Conservation (phyloP, 805 yeast species). For the Isabelozyma rhagii region DNA sequence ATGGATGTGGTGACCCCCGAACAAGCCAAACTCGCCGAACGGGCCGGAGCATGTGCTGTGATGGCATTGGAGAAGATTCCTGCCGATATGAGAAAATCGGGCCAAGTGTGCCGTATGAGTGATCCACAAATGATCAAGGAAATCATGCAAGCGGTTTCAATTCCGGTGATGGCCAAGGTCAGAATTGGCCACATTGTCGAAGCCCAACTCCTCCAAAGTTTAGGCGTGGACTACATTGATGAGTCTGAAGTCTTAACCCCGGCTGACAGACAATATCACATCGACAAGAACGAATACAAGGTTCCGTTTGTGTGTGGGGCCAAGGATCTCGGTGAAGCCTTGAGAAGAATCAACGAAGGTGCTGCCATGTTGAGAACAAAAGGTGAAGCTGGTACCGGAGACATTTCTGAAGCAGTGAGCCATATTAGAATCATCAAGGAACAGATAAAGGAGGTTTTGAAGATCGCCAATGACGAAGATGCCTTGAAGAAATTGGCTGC, state of each 20-base stretch:
- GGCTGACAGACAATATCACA: slow-evolving; percentile 69
- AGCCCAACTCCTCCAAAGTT: slow-evolving; percentile 70
- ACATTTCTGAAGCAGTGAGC: slow-evolving; percentile 75
- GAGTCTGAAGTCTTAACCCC: slow-evolving; percentile 84
- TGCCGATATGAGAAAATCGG: slow-evolving; percentile 78
- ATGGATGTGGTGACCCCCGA: slow-evolving; percentile 77
- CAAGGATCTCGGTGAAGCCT: slow-evolving; percentile 75
- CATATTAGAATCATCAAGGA: slow-evolving; percentile 62
- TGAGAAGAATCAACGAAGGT: slow-evolving; percentile 75
- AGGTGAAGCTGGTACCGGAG: slow-evolving; percentile 91
- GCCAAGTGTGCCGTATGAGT: slow-evolving; percentile 83
- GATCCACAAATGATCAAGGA: slow-evolving; percentile 77
- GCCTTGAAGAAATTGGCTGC: slow-evolving; percentile 51
- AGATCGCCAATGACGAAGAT: slow-evolving; percentile 32
- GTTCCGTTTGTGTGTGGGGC: slow-evolving; percentile 87
- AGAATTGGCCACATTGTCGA: slow-evolving; percentile 82
- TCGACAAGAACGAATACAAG: slow-evolving; percentile 54
- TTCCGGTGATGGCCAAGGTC: slow-evolving; percentile 83
- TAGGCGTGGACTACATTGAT: slow-evolving; percentile 76
- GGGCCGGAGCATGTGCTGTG: slow-evolving; percentile 85
- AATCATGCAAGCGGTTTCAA: slow-evolving; percentile 67
- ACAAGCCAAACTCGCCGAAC: slow-evolving; percentile 77
- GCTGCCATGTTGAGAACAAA: slow-evolving; percentile 86
- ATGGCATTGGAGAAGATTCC: slow-evolving; percentile 87
- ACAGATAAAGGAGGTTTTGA: slow-evolving; percentile 49